phyloP scores from a whole-genome alignment of 2,329 filamentous ascomycete species.

The Fusarium tupiense region DNA sequence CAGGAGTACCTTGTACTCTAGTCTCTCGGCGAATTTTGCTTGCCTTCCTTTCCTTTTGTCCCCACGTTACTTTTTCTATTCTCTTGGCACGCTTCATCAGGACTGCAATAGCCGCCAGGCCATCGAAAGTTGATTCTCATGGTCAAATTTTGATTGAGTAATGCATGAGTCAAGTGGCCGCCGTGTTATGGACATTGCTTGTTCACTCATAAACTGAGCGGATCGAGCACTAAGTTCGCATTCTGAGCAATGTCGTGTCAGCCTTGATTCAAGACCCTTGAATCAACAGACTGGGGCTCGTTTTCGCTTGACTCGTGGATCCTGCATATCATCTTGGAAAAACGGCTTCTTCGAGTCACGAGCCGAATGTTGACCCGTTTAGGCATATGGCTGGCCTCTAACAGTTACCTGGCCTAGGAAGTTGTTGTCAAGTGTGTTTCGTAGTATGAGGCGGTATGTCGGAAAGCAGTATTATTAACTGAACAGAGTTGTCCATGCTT shows the following conservation, averaged over 20 bases:
- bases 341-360: slow-evolving; percentile 41
- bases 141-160: neutral
- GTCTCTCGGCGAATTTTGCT: slow-evolving; percentile 31
- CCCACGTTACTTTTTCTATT: slow-evolving; percentile 19
- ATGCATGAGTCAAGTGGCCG: neutral
- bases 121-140: neutral
- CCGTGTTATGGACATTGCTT: neutral
- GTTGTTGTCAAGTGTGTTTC: slow-evolving; percentile 25
- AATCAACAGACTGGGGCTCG: slow-evolving; percentile 25
- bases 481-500: slow-evolving; percentile 24
- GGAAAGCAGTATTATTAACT: slow-evolving; percentile 9
- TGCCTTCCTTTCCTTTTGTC: slow-evolving; percentile 9
- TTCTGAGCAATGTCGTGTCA: slow-evolving; percentile 17
- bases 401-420: slow-evolving; percentile 1
- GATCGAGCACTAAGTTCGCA: slow-evolving; percentile 3
- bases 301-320: slow-evolving; percentile 50
- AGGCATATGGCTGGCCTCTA: slow-evolving; percentile 34
- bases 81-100: slow-evolving; percentile 23
- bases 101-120: slow-evolving; percentile 11
- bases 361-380: slow-evolving; percentile 28
- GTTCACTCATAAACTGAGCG: slow-evolving; percentile 7
- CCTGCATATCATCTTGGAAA: slow-evolving; percentile 47
- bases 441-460: slow-evolving; percentile 13
- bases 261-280: slow-evolving; percentile 18
- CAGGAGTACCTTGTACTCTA: slow-evolving; percentile 12